A percentile compares a stretch with the other conserved stretches of the same genome.
phyloP scores from a whole-genome alignment of 116 monocot species.

The Papilionanthe hybrid region DNA sequence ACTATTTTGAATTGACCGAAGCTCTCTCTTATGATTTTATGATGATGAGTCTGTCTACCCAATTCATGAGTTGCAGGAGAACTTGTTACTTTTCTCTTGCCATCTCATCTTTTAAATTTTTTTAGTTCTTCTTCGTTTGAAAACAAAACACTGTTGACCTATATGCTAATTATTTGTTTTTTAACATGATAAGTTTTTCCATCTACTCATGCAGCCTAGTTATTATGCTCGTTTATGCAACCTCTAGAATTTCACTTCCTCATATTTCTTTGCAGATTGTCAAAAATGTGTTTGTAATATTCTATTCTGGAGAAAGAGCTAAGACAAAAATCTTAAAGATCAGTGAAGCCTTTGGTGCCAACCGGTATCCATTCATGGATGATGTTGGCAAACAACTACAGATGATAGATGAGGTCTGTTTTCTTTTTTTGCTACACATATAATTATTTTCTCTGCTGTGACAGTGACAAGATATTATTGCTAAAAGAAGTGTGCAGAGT shows the following conservation, averaged over 20 bases:
- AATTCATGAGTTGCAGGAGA: not conserved
- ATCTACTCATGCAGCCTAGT: not conserved
- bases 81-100: not conserved
- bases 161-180: not conserved
- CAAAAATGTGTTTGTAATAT: constrained; percentile 94
- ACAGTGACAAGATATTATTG: not conserved
- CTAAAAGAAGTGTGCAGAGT: not conserved
- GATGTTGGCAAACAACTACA: constrained; percentile 76
- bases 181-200: not conserved
- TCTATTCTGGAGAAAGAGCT: constrained; percentile 97
- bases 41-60: not conserved
- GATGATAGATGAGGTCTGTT: constrained; percentile 72
- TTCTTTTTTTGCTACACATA: not conserved
- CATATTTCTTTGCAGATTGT: constrained; percentile 45
- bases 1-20: not conserved
- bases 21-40: not conserved
- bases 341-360: constrained; percentile 98
- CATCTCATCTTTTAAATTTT: not conserved
- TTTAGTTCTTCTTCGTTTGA: not conserved
- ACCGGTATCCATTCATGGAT: constrained; percentile 89
- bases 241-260: not conserved
- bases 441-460: not conserved
- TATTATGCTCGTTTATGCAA: not conserved
- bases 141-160: not conserved
- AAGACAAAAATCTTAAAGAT: constrained; percentile 95